Base-by-base conservation (phyloP, 257 asterid genomes). In the Penstemon newberryi region DNA sequence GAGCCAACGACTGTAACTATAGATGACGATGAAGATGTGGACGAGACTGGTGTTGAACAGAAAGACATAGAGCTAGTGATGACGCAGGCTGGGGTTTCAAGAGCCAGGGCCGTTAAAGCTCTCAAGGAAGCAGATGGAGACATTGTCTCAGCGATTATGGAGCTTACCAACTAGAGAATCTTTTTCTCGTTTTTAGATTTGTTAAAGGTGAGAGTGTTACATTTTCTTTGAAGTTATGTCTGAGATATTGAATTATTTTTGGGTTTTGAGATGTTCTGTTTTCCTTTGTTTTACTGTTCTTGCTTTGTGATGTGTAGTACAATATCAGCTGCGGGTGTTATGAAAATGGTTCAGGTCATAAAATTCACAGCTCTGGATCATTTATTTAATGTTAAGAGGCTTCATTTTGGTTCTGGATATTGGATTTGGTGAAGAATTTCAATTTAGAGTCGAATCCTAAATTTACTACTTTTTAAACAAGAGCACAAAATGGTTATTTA, bases 81-180 rank as follows among this genome's bases (percentile, higher is more conserved):
- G 90, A 84, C 86, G 0, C 90, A 84, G 63, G 90, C 89, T 1
- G 86, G 91, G 13, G 91, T 89, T 66, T 67, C 96, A 1, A 83
- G 89, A 73, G 78, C 73, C 33, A 77, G 85, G 77, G 82, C 91
- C 6, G 89, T 84, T 49, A 86, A 77, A 75, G 83, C 94, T 69
- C 92, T 88, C 53, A 86, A 79, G 83, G 90, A 79, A 8, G 80
- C 96, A 0, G 78, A 86, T 70, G 96, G 96, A 18, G 89, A 84
- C 69, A 84, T 86, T n/a, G 96, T 86, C 33, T 66, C 89, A 3
- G 91, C 94, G 64, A 86, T 89, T 57, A 81, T 84, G 91, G 94
- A 86, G 76, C 93, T 88, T 15, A 60, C 33, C 33, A 25, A 25
- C 33, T 25, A 25, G 33, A 25, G 33, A 25, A 25, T 25, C 33